A percentile compares a stretch with the other conserved stretches of the same genome.
These are phyloP conservation scores for Quercus robur DNA, from an alignment of 306 rosid genomes.

Conservation along the genomic window DNA sequence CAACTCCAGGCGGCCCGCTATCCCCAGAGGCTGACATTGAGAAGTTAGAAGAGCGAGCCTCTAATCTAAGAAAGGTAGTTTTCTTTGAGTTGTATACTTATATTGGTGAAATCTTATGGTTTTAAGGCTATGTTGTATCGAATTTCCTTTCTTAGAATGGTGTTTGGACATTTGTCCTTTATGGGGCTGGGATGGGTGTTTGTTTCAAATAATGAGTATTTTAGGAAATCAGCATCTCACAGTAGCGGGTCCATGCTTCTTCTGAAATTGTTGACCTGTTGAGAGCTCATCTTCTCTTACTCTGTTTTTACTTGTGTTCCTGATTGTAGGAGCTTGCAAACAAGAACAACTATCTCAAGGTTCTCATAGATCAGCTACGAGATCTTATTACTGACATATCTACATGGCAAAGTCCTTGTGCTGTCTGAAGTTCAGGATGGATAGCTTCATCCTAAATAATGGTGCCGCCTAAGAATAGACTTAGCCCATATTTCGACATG, in stretches of 20 bases:
- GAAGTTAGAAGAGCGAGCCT: slow-evolving; percentile 71
- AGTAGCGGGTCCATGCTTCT: not conserved
- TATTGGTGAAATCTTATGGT: not conserved
- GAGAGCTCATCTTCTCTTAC: not conserved
- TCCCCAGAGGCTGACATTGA: slow-evolving; percentile 61
- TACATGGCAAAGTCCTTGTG: slow-evolving; percentile 93
- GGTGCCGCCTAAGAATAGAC: not conserved
- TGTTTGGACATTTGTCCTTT: not conserved
- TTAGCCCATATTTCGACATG: slow-evolving; percentile 2
- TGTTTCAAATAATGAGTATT: not conserved
- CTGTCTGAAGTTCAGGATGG: slow-evolving; percentile 36
- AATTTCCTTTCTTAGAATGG: not conserved
- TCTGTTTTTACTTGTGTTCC: slow-evolving; percentile 6
- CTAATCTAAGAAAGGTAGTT: slow-evolving; percentile 64
- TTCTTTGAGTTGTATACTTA: not conserved
- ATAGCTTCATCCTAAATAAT: slow-evolving; percentile 11
- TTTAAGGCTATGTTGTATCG: not conserved
- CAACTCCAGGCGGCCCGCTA: slow-evolving; percentile 37
- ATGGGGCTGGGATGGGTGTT: not conserved
- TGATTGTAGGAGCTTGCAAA: slow-evolving; percentile 65
- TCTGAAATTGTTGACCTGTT: slow-evolving; percentile 12
- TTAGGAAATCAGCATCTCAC: not conserved
- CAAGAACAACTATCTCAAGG: slow-evolving; percentile 71
- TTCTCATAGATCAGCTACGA: slow-evolving; percentile 79
- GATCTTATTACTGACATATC: slow-evolving; percentile 80